Evolutionary conservation across 2,329 filamentous ascomycete genomes (phyloP), one percentile per base, ranked within the genome.

Genomic region (Emergomyces africanus): DNA sequence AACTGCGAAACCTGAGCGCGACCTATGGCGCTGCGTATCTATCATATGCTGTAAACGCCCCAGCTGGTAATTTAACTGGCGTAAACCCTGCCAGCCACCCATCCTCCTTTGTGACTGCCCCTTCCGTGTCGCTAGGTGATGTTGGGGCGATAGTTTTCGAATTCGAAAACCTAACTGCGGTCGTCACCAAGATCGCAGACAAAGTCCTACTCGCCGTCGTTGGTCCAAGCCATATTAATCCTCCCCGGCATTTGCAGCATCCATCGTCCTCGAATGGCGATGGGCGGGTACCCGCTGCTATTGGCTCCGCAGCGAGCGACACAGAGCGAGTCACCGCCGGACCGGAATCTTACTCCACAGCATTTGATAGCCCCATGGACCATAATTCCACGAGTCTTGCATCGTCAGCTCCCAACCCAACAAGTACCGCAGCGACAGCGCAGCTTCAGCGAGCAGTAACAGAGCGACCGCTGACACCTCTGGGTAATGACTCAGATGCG

Each of bases 61-160:
- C 73, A 6, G 72, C 64, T 20, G 73, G 73, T 23, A 75, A 75
- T 60, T 66, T 75, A 8, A 75, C 73, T 0, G 73, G 72, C 25
- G 72, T 75, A 41, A 75, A 74, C 61, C 72, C 73, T 1, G 68
- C 72, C 28, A 74, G 70, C 50, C 72, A 75, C 56, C 74, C 74
- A 2, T 75, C 73, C 5, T 75, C 73, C 54, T 75, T 73, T 59
- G 68, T 75, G 50, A 75, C 73, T 12, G 69, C 73, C 3, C 71
- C 72, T 8, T 75, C 73, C 10, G 65, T 74, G 58, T 61, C 74
- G 2, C 64, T 75, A 15, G 73, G 73, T 18, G 71, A 75, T 56
- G 73, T 75, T n/a, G 73, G 74, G 20, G 74, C 73, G 3, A 75
- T 75, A 49, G 71, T 75, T 50, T 75, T 75, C 44, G 73, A 75